phyloP scores from a whole-genome alignment of 768 basidiomycete species.

The Mycena galopus region DNA sequence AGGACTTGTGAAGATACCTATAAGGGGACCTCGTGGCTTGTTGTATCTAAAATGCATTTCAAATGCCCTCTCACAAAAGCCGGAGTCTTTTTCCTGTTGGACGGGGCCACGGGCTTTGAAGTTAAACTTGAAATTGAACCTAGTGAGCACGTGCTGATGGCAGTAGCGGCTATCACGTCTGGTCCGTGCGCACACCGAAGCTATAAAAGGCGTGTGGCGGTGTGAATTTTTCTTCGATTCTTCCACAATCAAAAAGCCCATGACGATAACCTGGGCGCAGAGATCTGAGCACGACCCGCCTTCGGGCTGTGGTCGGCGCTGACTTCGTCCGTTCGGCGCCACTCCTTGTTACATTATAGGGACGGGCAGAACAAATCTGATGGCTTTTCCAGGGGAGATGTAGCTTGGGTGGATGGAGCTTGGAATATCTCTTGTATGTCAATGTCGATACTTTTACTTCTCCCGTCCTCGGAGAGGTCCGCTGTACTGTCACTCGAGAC shows the following conservation, averaged over 20 bases:
- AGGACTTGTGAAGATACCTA: no score
- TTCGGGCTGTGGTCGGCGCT: conserved; percentile 58
- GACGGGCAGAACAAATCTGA: conserved; percentile 70
- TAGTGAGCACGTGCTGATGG: no score
- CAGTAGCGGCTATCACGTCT: not conserved
- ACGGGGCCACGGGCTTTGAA: no score
- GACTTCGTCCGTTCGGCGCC: conserved; percentile 78
- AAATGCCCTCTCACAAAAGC: no score
- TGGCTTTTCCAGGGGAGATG: conserved; percentile 50
- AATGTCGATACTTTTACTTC: no score
- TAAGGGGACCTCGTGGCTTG: no score
- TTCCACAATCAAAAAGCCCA: conserved; percentile 62
- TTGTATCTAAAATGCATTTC: no score
- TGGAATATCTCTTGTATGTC: no score
- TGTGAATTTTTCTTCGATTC: conserved; percentile 48
- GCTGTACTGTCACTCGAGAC: no score
- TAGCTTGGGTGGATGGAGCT: not conserved
- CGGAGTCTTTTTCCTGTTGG: no score
- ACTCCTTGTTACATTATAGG: conserved; percentile 73
- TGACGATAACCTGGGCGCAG: conserved; percentile 71
- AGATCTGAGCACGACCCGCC: conserved; percentile 66
- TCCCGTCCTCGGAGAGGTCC: no score
- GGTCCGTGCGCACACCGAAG: conserved; percentile 28
- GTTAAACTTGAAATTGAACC: no score
- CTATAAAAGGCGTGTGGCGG: conserved; percentile 21